Conservation (phyloP, 768 basidiomycete species). For the Pulveroboletus sp. region DNA sequence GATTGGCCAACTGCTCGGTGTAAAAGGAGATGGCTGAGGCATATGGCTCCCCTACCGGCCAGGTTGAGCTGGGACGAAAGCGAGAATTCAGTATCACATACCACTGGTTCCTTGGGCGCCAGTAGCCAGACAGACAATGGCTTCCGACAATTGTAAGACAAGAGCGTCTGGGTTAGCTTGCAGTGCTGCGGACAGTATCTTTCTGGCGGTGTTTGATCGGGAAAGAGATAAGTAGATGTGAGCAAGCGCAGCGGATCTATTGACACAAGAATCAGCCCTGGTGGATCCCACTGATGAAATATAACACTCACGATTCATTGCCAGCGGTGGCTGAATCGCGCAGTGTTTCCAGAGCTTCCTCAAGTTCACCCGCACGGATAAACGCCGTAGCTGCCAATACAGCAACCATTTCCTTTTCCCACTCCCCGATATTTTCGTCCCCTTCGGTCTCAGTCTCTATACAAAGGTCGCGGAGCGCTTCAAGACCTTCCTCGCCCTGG, state of each 20-base stretch:
- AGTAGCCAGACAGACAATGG: constrained; percentile 70
- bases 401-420: constrained; percentile 69
- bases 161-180: constrained; percentile 87
- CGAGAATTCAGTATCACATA: constrained; percentile 23
- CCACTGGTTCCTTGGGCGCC: constrained; percentile 62
- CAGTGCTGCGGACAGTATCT: constrained; percentile 79
- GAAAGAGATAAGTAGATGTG: constrained; percentile 91
- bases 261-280: neutral
- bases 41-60: constrained; percentile 28
- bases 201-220: constrained; percentile 81
- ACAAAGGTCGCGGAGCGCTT: constrained; percentile 79
- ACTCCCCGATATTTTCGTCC: constrained; percentile 60
- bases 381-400: constrained; percentile 88
- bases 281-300: neutral
- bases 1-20: constrained; percentile 79
- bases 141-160: constrained; percentile 85
- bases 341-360: constrained; percentile 90
- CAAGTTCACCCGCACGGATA: constrained; percentile 75
- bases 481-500: constrained; percentile 58
- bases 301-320: constrained; percentile 72
- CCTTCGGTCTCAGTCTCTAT: constrained; percentile 78
- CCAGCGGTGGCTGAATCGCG: constrained; percentile 67
- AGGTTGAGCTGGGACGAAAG: neutral
- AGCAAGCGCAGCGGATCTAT: constrained; percentile 74
- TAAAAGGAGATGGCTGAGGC: constrained; percentile 57